phyloP scores from a whole-genome alignment of 2,329 filamentous ascomycete species.

The Monosporascus sp. region DNA sequence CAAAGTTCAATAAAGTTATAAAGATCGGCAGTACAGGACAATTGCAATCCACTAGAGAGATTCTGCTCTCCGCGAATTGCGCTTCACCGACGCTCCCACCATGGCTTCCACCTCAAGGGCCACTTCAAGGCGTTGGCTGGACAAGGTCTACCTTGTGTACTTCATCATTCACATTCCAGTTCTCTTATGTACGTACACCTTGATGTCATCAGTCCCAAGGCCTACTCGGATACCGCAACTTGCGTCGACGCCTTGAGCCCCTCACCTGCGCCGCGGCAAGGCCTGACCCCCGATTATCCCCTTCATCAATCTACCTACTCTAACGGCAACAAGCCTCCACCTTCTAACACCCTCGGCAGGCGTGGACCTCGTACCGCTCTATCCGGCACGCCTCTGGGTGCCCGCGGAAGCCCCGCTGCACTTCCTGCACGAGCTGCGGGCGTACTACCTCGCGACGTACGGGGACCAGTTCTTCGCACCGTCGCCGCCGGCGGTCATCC shows the following conservation, averaged over 20 bases:
- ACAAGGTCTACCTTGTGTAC: constrained; percentile 27
- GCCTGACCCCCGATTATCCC: too few relatives aligned
- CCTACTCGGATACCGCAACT: neutral
- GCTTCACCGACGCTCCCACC: neutral
- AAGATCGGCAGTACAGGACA: too few relatives aligned
- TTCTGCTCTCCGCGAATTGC: too few relatives aligned
- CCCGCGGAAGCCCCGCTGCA: constrained; percentile 39
- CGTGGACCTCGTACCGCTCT: constrained; percentile 49
- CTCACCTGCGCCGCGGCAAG: too few relatives aligned
- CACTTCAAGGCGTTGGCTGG: constrained; percentile 15
- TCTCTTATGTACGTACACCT: constrained; percentile 24
- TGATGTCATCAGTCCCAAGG: neutral
- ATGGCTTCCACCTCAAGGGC: constrained; percentile 16
- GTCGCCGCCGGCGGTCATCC: constrained; percentile 24
- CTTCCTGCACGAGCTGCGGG: constrained; percentile 39
- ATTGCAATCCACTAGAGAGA: too few relatives aligned
- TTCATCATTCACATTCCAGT: constrained; percentile 28
- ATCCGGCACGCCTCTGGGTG: constrained; percentile 42
- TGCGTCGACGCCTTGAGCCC: too few relatives aligned
- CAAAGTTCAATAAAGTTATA: too few relatives aligned
- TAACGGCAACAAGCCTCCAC: neutral
- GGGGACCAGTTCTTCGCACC: constrained; percentile 49
- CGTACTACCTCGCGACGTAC: constrained; percentile 41
- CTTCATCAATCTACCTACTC: neutral
- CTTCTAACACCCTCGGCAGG: constrained; percentile 26